A percentile compares a stretch with the other conserved stretches of the same genome.
Evolutionary conservation across 768 basidiomycete genomes (phyloP).

Genomic region (Pisolithus microcarpus): DNA sequence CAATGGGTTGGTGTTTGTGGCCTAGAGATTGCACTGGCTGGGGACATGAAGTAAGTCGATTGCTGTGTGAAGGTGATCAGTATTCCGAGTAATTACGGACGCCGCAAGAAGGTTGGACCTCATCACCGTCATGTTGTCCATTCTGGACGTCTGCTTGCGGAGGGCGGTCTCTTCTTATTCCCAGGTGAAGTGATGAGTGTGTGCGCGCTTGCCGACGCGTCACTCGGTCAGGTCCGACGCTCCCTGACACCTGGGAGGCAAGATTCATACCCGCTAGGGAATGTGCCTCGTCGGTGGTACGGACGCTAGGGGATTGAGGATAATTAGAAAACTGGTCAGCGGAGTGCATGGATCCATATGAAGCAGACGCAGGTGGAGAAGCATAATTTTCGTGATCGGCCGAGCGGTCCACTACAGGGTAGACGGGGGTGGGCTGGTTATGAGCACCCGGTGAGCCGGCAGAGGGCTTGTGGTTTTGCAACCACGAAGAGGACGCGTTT

Average conservation of each 20-base stretch:
- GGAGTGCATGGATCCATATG: slow-evolving; percentile 12
- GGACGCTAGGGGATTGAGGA: slow-evolving; percentile 24
- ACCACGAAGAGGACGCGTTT: slow-evolving; percentile 24
- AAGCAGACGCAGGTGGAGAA: slow-evolving; percentile 18
- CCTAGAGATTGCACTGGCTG: slow-evolving; percentile 30
- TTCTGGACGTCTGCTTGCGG: slow-evolving; percentile 8
- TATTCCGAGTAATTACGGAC: not conserved
- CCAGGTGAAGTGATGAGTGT: slow-evolving; percentile 27
- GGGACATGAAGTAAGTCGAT: slow-evolving; percentile 31
- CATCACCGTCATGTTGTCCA: slow-evolving; percentile 21
- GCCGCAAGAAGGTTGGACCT: slow-evolving; percentile 11
- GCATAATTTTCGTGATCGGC: slow-evolving; percentile 32
- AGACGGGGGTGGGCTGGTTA: slow-evolving; percentile 23
- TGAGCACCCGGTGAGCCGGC: slow-evolving; percentile 14
- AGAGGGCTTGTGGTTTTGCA: slow-evolving; percentile 10
- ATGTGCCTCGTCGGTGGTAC: slow-evolving; percentile 21
- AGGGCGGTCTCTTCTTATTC: slow-evolving; percentile 24
- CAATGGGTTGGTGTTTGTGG: slow-evolving; percentile 33
- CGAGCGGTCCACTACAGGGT: slow-evolving; percentile 36
- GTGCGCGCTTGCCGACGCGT: slow-evolving; percentile 40
- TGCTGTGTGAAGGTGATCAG: slow-evolving; percentile 15
- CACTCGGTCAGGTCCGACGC: slow-evolving; percentile 46
- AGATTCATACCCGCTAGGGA: slow-evolving; percentile 22
- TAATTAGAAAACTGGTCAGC: slow-evolving; percentile 23
- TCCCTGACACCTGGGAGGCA: slow-evolving; percentile 38